These are phyloP conservation scores for Aspergillus novofumigatus DNA, from an alignment of 2,329 filamentous ascomycete species.

Conservation along the genomic window DNA sequence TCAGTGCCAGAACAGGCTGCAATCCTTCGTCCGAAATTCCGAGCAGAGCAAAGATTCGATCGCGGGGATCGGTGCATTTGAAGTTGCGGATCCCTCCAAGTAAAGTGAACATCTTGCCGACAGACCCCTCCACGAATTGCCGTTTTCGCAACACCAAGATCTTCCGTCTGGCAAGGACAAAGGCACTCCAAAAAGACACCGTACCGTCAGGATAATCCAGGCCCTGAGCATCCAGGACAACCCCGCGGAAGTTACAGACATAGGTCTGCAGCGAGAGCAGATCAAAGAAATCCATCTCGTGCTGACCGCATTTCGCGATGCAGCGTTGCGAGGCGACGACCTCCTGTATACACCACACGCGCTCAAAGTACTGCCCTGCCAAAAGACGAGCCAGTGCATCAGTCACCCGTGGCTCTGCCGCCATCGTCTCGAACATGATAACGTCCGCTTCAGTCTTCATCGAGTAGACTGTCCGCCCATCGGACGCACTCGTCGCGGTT, in stretches of 20 bases:
- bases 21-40: neutral
- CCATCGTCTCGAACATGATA: neutral
- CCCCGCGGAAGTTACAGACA: neutral
- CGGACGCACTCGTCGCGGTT: neutral
- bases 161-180: neutral
- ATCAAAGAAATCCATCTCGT: neutral
- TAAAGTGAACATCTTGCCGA: neutral
- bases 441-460: neutral
- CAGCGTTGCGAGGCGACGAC: neutral
- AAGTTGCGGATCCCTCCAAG: neutral
- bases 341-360: neutral
- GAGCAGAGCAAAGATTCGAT: neutral
- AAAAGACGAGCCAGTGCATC: neutral
- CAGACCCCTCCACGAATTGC: neutral
- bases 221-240: neutral
- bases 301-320: neutral
- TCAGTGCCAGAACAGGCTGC: neutral
- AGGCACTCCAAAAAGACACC: neutral
- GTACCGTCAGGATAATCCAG: neutral
- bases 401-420: neutral
- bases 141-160: neutral
- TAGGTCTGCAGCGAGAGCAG: neutral
- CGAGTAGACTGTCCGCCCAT: neutral
- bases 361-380: neutral
- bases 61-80: neutral